Evolutionary conservation across 106 monocot species (phyloP), one percentile per base, ranked within the genome.

Genomic region (Dioscorea dumetorum): DNA sequence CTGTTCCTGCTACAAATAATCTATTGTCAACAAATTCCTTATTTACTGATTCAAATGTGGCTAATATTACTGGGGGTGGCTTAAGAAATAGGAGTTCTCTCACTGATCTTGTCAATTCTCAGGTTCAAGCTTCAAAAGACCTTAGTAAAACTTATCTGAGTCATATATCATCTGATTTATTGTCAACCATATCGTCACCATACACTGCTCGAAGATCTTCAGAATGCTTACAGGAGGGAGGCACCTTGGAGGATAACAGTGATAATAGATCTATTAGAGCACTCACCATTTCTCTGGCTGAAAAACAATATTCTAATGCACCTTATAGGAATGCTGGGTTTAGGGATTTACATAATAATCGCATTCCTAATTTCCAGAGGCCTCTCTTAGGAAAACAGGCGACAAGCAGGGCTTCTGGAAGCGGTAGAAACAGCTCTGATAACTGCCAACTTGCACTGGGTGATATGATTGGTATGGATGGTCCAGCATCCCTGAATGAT

Each of bases 361-460:
- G 83, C 79, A 83, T 99, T 57, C 99, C 99, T 54, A 93, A 99
- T 74, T 99, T 99, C 76, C 99, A 99, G 64, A 85, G 93, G 49
- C 99, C 99, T 41, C 92, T 99, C 67, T 58, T 99, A 51, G 80
- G 99, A 63, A 99, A 93, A 33, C 92, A 93, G 68, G 79, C 77
- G 14, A 85, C 85, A 53, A 79, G 82, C 60, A 90, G 93, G 71
- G 66, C 85, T 70, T 76, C 88, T 16, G 74, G 77, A 49, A 79
- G 76, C 68, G 67, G 83, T 14, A 87, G 93, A 75, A 82, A 73
- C 70, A 99, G 89, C 73, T 85, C 90, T 83, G 99, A 99, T 73
- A 93, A 99, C 73, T 79, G 68, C 67, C 93, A 90, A 52, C 52
- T 81, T 53, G 66, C 73, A 50, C 33, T 79, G 63, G 78, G 82